Evolutionary conservation across 2,329 filamentous ascomycete species (phyloP).

Genomic region (Colletotrichum orchidophilum): DNA sequence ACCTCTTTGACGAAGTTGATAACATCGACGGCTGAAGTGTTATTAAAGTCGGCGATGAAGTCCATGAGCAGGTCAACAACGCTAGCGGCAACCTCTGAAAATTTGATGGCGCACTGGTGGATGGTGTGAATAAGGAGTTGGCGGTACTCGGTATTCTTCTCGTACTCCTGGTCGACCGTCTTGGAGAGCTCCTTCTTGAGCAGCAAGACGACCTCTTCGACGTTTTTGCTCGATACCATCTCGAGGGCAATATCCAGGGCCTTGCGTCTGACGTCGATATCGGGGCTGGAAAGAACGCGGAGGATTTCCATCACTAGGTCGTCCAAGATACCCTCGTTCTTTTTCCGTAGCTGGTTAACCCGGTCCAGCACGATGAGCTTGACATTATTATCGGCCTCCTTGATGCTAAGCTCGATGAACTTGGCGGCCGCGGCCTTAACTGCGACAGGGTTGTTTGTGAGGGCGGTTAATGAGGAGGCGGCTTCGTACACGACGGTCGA

Average conservation of each 20-base stretch:
- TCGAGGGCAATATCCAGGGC: constrained; percentile 90
- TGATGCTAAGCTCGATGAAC: constrained; percentile 96
- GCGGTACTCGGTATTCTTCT: constrained; percentile 96
- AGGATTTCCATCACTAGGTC: constrained; percentile 97
- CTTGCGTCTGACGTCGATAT: constrained; percentile 95
- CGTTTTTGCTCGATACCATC: constrained; percentile 99
- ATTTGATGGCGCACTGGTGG: constrained; percentile 98
- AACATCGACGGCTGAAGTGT: constrained; percentile 94
- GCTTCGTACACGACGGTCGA: constrained; percentile 98
- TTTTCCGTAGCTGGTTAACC: constrained; percentile 85
- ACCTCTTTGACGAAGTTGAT: constrained; percentile 99
- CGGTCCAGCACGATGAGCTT: constrained; percentile 98
- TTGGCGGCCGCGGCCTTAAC: constrained; percentile 96
- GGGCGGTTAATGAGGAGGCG: constrained; percentile 89
- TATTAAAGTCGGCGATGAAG: constrained; percentile 98
- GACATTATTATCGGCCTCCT: constrained; percentile 98
- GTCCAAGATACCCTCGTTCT: constrained; percentile 90
- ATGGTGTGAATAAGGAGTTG: constrained; percentile 96
- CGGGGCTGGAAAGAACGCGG: constrained; percentile 91
- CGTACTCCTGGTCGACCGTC: constrained; percentile 97
- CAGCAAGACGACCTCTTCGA: constrained; percentile 94
- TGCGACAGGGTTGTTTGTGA: constrained; percentile 96
- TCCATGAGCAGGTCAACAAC: constrained; percentile 98
- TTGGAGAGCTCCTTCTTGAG: constrained; percentile 98
- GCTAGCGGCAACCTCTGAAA: constrained; percentile 96